Evolutionary conservation across 192 early-diverging fungal genomes (phyloP).

Genomic region (Entomortierella lignicola): DNA sequence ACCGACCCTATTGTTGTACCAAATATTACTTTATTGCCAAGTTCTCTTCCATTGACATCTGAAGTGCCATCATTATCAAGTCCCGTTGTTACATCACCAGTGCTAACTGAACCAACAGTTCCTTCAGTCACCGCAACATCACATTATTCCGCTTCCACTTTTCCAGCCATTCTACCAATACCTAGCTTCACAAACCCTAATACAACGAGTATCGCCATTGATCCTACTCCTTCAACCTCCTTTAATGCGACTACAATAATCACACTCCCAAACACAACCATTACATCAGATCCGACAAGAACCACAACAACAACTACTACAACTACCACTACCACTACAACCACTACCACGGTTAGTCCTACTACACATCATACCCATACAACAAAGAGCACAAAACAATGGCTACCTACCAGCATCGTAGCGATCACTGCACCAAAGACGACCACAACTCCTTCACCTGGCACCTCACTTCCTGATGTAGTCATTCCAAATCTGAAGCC

Average conservation of each 20-base stretch:
- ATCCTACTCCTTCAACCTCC: background rate
- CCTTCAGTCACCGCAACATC: too few species aligned
- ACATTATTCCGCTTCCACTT: too few species aligned
- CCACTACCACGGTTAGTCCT: background rate
- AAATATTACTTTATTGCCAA: too few species aligned
- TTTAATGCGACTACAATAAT: background rate
- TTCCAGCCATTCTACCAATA: too few species aligned
- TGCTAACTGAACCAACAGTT: too few species aligned
- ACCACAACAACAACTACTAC: background rate
- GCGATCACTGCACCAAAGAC: conserved; percentile 24
- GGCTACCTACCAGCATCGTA: conserved; percentile 40
- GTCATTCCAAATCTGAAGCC: conserved; percentile 44
- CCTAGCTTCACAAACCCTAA: too few species aligned
- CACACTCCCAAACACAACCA: background rate
- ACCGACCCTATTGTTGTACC: too few species aligned
- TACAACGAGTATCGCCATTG: background rate
- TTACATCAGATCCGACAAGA: background rate
- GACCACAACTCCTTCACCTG: conserved; percentile 9
- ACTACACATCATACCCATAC: background rate
- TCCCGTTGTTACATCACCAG: too few species aligned
- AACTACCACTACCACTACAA: background rate
- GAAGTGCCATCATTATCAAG: too few species aligned
- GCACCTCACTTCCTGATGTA: conserved; percentile 37
- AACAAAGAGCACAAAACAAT: conserved; percentile 19
- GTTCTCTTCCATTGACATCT: too few species aligned